A percentile compares a stretch with the other conserved stretches of the same genome.
phyloP scores from a whole-genome alignment of 495 filamentous ascomycete species.

The Penicillium herquei region DNA sequence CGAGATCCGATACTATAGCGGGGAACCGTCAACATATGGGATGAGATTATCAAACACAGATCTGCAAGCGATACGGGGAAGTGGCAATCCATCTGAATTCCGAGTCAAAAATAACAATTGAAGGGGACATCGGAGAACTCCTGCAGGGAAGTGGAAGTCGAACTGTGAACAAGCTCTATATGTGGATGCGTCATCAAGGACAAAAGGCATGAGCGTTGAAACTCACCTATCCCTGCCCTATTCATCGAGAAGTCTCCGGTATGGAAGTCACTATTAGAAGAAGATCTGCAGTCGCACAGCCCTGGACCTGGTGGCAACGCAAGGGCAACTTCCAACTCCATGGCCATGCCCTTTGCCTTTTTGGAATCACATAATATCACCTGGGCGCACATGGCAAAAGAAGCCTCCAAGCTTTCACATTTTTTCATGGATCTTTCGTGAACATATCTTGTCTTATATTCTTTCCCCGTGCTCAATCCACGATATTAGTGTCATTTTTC shows the following conservation, averaged over 20 bases:
- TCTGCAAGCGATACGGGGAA: conserved; percentile 5
- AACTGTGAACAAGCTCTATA: neutral
- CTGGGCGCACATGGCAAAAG: neutral
- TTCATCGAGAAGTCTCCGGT: conserved; percentile 8
- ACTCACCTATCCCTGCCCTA: conserved; percentile 9
- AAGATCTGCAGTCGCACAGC: conserved; percentile 2
- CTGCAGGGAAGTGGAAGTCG: neutral
- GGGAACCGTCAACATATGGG: too few relatives aligned
- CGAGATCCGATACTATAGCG: neutral
- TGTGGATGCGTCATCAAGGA: conserved; percentile 10
- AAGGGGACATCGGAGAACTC: neutral
- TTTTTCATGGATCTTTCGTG: conserved; percentile 3
- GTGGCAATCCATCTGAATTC: neutral
- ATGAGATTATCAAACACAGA: conserved; percentile 7
- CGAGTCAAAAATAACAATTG: neutral
- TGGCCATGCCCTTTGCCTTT: neutral
- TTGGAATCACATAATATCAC: neutral
- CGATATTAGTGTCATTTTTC: neutral
- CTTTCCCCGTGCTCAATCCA: neutral
- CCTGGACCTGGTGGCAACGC: conserved; percentile 1
- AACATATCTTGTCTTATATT: neutral
- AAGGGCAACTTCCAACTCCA: conserved; percentile 5
- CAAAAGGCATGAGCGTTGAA: conserved; percentile 7
- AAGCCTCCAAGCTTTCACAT: neutral
- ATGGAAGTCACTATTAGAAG: neutral